Conservation (phyloP, 306 rosid genomes). For the Coriaria nepalensis region DNA sequence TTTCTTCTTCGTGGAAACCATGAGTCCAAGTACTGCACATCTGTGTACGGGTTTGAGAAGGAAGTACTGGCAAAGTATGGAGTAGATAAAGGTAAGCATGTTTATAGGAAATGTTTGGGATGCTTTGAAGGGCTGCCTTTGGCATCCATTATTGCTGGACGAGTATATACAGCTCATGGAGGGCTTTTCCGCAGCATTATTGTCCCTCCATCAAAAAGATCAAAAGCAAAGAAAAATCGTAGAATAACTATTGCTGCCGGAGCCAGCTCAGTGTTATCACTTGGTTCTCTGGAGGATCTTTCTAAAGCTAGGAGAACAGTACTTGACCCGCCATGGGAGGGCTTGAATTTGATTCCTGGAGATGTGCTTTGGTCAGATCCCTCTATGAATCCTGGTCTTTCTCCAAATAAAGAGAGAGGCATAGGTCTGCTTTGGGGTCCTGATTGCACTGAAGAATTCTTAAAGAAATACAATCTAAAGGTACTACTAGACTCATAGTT, state of each 20-base stretch:
- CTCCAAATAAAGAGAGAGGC: constrained; percentile 76
- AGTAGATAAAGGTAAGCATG: constrained; percentile 63
- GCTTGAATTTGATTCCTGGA: constrained; percentile 74
- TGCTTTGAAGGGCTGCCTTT: constrained; percentile 92
- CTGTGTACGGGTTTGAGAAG: constrained; percentile 81
- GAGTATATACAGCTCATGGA: constrained; percentile 81
- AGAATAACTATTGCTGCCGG: constrained; percentile 38
- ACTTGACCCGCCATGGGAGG: constrained; percentile 97
- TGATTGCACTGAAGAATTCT: constrained; percentile 79
- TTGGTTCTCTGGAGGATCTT: constrained; percentile 72
- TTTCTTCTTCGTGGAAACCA: constrained; percentile 75
- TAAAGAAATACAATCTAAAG: constrained; percentile 53
- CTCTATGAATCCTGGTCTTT: constrained; percentile 57
- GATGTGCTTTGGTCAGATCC: constrained; percentile 97
- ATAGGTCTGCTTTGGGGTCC: constrained; percentile 89
- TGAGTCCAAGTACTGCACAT: constrained; percentile 82
- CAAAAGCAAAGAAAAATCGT: constrained; percentile 66
- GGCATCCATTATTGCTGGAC: constrained; percentile 63
- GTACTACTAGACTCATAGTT: constrained; percentile 11
- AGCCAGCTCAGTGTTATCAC: constrained; percentile 21
- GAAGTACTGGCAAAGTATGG: constrained; percentile 68
- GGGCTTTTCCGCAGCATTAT: constrained; percentile 67
- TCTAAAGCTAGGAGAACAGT: constrained; percentile 64
- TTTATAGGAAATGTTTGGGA: constrained; percentile 70
- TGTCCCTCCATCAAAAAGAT: constrained; percentile 47